A percentile compares a stretch with the other conserved stretches of the same genome.
phyloP scores from a whole-genome alignment of 75 land plant genomes.

The Picea sitchensis region DNA sequence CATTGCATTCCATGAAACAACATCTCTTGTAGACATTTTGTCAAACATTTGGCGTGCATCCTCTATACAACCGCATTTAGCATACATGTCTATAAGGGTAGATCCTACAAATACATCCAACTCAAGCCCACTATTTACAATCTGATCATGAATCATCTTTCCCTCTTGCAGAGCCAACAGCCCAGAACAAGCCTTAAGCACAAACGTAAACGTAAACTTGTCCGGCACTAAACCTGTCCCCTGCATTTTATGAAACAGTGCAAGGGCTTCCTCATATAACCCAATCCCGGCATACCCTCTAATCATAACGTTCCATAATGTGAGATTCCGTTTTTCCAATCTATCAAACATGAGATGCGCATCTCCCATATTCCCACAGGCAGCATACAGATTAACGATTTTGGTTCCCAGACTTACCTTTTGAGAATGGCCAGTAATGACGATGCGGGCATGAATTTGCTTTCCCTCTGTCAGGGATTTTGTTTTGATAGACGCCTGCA shows the following conservation, averaged over 20 bases:
- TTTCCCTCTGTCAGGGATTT: too few species aligned
- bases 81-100: conserved; percentile 32
- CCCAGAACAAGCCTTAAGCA: conserved; percentile 28
- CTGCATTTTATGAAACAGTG: conserved; percentile 19
- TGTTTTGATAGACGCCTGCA: too few species aligned
- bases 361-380: not conserved
- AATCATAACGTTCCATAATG: conserved; percentile 35
- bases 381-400: conserved; percentile 2
- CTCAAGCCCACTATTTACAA: conserved; percentile 20
- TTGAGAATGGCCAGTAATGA: too few species aligned
- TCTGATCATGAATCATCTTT: conserved; percentile 16
- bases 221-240: conserved; percentile 17
- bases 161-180: conserved; percentile 13
- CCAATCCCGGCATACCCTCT: conserved; percentile 30
- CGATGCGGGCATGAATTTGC: too few species aligned
- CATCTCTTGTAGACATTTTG: conserved; percentile 17
- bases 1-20: conserved; percentile 35
- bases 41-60: conserved; percentile 26
- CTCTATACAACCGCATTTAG: conserved; percentile 21
- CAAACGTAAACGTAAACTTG: conserved; percentile 21
- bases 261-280: conserved; percentile 19
- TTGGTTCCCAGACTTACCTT: not conserved
- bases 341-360: not conserved
- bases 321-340: conserved; percentile 15
- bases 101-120: conserved; percentile 27